These are phyloP conservation scores for Micractinium conductrix DNA, from an alignment of 139 green algal genomes.

Conservation along the genomic window DNA sequence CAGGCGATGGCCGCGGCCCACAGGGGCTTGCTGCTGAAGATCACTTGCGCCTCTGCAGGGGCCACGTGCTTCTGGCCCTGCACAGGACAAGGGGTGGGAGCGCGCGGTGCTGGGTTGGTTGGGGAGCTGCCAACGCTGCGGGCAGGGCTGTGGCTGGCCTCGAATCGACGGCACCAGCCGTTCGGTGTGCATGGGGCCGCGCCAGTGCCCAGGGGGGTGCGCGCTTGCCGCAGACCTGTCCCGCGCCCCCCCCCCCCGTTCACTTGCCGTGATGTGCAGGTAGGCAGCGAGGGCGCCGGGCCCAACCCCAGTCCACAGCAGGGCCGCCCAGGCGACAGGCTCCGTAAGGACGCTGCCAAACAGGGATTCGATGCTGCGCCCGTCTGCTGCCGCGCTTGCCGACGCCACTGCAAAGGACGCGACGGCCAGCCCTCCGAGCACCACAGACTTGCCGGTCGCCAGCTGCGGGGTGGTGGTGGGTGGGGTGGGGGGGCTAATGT, in stretches of 20 bases:
- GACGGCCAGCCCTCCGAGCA: neutral
- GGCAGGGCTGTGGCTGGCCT: too few species aligned
- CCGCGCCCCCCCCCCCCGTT: neutral
- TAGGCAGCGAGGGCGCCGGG: slow-evolving; percentile 33
- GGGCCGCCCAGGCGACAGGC: slow-evolving; percentile 6
- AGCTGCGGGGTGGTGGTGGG: neutral
- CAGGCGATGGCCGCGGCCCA: slow-evolving; percentile 37
- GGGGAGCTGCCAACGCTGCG: too few species aligned
- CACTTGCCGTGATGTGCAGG: slow-evolving; percentile 25
- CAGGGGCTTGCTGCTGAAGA: slow-evolving; percentile 44
- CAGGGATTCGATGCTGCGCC: neutral
- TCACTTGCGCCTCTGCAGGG: slow-evolving; percentile 31
- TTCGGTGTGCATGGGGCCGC: neutral
- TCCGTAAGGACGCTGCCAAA: slow-evolving; percentile 3
- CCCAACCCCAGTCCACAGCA: slow-evolving; percentile 33
- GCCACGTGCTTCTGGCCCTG: slow-evolving; percentile 27
- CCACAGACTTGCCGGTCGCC: neutral
- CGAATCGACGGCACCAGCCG: too few species aligned
- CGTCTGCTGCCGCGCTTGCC: neutral
- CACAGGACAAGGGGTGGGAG: neutral
- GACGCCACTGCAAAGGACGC: neutral
- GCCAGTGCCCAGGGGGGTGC: neutral
- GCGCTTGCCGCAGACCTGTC: neutral
- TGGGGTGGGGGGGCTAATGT: too few species aligned
- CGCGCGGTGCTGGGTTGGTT: neutral